Evolutionary conservation across 1,284 basidiomycete species (phyloP), one percentile per base, ranked within the genome.

Genomic region (Cryptococcus sp.): DNA sequence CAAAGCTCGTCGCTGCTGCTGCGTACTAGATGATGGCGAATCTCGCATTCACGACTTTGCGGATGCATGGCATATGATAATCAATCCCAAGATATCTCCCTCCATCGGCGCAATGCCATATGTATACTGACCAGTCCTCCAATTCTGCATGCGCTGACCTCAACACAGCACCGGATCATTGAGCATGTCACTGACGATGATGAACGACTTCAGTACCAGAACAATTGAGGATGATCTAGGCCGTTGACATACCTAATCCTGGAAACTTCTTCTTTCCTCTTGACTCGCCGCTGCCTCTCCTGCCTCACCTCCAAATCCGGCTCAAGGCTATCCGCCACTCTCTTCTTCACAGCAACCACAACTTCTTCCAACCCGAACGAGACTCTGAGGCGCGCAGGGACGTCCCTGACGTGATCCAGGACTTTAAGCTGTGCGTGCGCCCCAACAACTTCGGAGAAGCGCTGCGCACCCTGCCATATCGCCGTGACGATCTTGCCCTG

Each of bases 1-100:
- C 85, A 66, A 93, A 92, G 81, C 83, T 94, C 63, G 88, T 93
- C 60, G 83, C 88, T 41, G 72, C 75, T 40, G 78, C 78, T 49
- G 77, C 72, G 27, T 71, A 22, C 42, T 19, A n/a, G 42, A 22
- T 45, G 42, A n/a, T 45, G n/a, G 42, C 22, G 15, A 8, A 45
- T 15, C 30, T 19, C 27, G 15, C 30, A 17, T 17, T 5, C 13
- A n/a, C 27, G 6, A 8, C 6, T 35, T 13, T 35, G 30, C 30
- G 30, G 30, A 35, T 35, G 30, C 30, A 35, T 17, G 46, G 22
- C 46, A 47, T 50, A 35, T 39, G 48, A 50, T 50, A 35, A 35
- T 35, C 30, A 8, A 35, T 8, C 13, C 13, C 30, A 35, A 35
- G 13, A 35, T 13, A 8, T 35, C 30, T 35, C 30, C 10, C 30